Base-by-base conservation (phyloP, 2,329 filamentous ascomycete species). In the Endoconidiophora laricicola region DNA sequence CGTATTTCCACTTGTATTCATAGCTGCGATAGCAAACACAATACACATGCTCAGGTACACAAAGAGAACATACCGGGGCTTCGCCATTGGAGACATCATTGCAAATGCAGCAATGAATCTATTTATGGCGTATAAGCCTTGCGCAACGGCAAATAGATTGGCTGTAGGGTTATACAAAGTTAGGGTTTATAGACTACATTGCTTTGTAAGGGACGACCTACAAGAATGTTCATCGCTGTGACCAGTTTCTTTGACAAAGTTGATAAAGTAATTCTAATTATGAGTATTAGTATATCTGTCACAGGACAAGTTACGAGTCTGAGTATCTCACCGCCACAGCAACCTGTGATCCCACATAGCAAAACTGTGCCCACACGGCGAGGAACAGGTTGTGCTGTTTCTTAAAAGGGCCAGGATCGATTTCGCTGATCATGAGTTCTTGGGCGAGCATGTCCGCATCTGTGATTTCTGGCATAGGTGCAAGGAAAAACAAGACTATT, bases 381-480 rank as follows among this genome's bases (percentile, higher is more conserved):
- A 76, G 69, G 63, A 80, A 79, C 2, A 81, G 66, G 42, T 72
- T 73, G 59, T 73, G 74, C 60, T 81, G 76, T 56, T 73, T 76
- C 48, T 60, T 59, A 57, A 81, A 69, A 0, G 74, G 73, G 49
- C 71, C 67, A 23, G 66, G 60, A 48, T 70, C 72, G 42, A 56
- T 54, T 38, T 62, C 62, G n/a, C 59, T 61, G 46, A 68, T 65
- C 46, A 63, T 59, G n/a, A 60, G 60, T 56, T 70, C 66, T 57
- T 76, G 71, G 33, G 71, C 66, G 4, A 66, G 66, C 74, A 80
- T 79, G 58, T 80, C 77, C 23, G 74, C 73, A 53, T 78, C 74
- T 2, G 76, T 79, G 56, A 79, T 73, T 57, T 69, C 66, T 10
- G 66, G 66, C 54, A 69, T 63, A 6, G 63, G 63, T 9, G 68